Percentiles rank a stretch among this genome's conserved stretches.
These are phyloP conservation scores for Periconia macrospinosa DNA, from an alignment of 2,329 filamentous ascomycete genomes.

Conservation along the genomic window DNA sequence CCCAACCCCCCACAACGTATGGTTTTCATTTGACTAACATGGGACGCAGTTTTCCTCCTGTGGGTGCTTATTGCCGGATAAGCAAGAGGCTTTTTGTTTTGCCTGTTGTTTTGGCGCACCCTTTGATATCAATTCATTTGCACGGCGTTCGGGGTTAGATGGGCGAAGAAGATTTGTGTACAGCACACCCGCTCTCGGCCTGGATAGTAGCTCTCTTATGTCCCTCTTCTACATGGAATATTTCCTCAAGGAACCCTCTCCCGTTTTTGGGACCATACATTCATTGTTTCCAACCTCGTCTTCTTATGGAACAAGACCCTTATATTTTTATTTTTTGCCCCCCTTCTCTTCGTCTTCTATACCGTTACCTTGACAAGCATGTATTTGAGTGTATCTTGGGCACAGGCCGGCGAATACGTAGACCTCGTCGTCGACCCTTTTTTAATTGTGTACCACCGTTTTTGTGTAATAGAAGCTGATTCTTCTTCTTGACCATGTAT, in stretches of 20 bases:
- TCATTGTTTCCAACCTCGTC: neutral
- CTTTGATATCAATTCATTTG: conserved; percentile 5
- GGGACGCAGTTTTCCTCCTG: conserved; percentile 51
- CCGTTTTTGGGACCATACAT: too few relatives aligned
- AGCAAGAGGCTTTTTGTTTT: neutral
- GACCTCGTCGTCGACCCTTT: too few relatives aligned
- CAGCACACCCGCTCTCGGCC: conserved; percentile 7
- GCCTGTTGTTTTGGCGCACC: conserved; percentile 1
- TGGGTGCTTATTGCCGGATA: conserved; percentile 69
- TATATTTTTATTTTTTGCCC: neutral
- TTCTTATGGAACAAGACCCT: conserved; percentile 8
- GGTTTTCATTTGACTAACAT: conserved; percentile 14
- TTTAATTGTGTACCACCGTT: too few relatives aligned
- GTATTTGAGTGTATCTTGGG: conserved; percentile 4
- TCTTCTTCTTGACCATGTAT: too few relatives aligned
- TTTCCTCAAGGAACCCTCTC: neutral
- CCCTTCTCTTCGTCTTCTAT: too few relatives aligned
- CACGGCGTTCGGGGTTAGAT: conserved; percentile 25
- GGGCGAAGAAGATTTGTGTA: neutral
- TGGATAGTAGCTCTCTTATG: neutral
- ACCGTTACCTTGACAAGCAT: conserved; percentile 3
- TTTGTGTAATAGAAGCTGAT: too few relatives aligned
- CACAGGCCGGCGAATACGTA: too few relatives aligned
- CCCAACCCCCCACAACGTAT: neutral
- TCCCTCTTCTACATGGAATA: neutral